Evolutionary conservation across 2,329 filamentous ascomycete species (phyloP).

Genomic region (Hypoxylon sp.): DNA sequence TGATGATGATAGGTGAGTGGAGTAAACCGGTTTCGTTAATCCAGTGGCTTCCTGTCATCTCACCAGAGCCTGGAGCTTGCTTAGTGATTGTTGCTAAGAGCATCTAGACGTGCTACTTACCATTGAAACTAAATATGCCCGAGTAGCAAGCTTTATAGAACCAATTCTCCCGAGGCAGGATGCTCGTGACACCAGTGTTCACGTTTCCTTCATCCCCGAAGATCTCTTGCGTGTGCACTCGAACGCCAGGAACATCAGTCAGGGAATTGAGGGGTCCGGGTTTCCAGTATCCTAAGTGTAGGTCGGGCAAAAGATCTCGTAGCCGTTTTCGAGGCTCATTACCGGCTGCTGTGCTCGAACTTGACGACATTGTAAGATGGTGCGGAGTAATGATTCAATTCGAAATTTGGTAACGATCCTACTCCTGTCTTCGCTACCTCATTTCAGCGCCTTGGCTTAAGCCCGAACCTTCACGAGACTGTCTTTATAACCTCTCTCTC

Average conservation of each 20-base stretch:
- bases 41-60: conserved; percentile 68
- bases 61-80: conserved; percentile 56
- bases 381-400: neutral
- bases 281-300: conserved; percentile 54
- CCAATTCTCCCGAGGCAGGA: conserved; percentile 57
- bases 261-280: conserved; percentile 58
- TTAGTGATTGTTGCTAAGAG: neutral
- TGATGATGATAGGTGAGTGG: conserved; percentile 66
- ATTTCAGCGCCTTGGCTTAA: neutral
- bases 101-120: neutral
- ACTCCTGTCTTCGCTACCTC: neutral
- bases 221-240: conserved; percentile 56
- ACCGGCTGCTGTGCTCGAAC: conserved; percentile 2
- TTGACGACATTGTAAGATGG: conserved; percentile 16
- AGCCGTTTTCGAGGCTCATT: conserved; percentile 46
- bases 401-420: neutral
- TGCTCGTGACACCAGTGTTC: conserved; percentile 60
- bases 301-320: conserved; percentile 54
- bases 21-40: conserved; percentile 68
- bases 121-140: conserved; percentile 69
- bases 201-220: conserved; percentile 46
- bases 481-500: conserved; percentile 5
- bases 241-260: conserved; percentile 59
- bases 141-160: conserved; percentile 55
- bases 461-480: neutral